Conservation (phyloP, 2,329 filamentous ascomycete species). For the Pseudogymnoascus sp. region DNA sequence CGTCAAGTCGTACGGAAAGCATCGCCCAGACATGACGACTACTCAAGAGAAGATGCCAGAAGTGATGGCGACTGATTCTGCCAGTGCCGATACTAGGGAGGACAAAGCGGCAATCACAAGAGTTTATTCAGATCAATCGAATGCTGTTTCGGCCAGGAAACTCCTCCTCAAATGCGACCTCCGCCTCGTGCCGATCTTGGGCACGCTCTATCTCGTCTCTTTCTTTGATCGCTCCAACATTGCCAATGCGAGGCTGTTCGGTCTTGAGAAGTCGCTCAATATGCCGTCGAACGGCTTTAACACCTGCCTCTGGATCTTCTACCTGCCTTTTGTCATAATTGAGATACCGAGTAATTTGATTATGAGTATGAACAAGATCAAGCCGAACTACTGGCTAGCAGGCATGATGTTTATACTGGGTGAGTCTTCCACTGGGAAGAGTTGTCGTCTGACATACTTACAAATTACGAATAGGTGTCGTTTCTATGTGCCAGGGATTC, state of each 20-base stretch:
- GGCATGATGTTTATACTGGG: conserved; percentile 36
- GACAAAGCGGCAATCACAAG: background rate
- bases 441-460: conserved; percentile 9
- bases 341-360: conserved; percentile 41
- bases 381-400: conserved; percentile 32
- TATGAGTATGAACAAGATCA: conserved; percentile 32
- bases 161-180: conserved; percentile 16
- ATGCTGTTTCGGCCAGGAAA: conserved; percentile 32
- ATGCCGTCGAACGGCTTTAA: conserved; percentile 37
- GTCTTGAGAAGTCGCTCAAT: conserved; percentile 29
- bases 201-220: conserved; percentile 48
- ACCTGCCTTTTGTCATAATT: conserved; percentile 37
- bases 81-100: background rate
- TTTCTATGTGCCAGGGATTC: conserved; percentile 36
- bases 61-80: conserved; percentile 3
- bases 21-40: background rate
- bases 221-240: conserved; percentile 47
- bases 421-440: conserved; percentile 15
- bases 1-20: conserved; percentile 1
- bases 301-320: conserved; percentile 36
- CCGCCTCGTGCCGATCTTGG: conserved; percentile 43
- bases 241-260: conserved; percentile 34
- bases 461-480: conserved; percentile 28
- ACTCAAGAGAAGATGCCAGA: background rate
- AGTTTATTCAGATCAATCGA: conserved; percentile 28